A percentile compares a stretch with the other conserved stretches of the same genome.
Evolutionary conservation across 2,329 filamentous ascomycete species (phyloP).

Genomic region (Venturia nashicola): DNA sequence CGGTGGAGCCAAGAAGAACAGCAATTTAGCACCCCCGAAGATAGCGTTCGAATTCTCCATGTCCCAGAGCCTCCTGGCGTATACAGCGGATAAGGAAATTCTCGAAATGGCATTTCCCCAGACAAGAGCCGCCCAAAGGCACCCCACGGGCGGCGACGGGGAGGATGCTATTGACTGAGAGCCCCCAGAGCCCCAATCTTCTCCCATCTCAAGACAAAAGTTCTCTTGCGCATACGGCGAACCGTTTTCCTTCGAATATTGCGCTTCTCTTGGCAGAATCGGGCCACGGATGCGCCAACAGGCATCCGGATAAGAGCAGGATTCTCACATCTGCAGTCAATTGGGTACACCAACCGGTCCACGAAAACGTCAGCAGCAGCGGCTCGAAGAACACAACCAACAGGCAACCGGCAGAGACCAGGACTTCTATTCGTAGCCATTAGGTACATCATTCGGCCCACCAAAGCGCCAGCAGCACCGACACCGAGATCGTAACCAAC

Average conservation of each 20-base stretch:
- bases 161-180: neutral
- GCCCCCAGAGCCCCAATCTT: neutral
- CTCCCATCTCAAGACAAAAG: neutral
- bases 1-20: neutral
- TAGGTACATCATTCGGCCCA: neutral
- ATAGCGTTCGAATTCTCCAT: neutral
- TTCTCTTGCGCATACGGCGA: neutral
- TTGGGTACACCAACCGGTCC: neutral
- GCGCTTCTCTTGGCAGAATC: neutral
- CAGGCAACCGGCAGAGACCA: neutral
- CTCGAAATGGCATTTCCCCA: neutral
- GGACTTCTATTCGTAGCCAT: neutral
- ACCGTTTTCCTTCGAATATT: neutral
- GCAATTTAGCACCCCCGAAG: neutral
- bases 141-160: neutral
- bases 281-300: neutral
- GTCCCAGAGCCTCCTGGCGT: neutral
- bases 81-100: neutral
- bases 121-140: neutral
- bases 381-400: neutral
- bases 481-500: neutral
- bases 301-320: neutral
- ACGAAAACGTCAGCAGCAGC: neutral
- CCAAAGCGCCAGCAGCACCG: neutral
- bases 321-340: neutral